These are phyloP conservation scores for Phaeoacremonium minimum DNA, from an alignment of 2,329 filamentous ascomycete species.

Conservation along the genomic window DNA sequence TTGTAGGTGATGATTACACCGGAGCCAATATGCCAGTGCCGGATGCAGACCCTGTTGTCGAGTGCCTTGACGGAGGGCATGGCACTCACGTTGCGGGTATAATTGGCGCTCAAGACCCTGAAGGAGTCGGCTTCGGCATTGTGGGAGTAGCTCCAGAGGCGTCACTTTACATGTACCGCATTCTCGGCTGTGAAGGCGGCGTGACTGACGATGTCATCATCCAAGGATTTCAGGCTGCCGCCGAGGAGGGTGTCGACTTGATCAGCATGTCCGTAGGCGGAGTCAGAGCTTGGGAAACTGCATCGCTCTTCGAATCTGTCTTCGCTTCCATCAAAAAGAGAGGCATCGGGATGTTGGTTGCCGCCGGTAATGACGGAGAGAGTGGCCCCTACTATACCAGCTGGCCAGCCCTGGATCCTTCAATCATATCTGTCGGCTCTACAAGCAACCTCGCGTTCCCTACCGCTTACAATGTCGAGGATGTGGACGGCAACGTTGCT, in stretches of 20 bases:
- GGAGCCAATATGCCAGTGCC: too few species aligned
- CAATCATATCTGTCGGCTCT: too few species aligned
- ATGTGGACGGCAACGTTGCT: too few species aligned
- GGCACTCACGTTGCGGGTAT: slow-evolving; percentile 11
- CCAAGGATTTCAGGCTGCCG: slow-evolving; percentile 16
- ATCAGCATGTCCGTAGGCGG: slow-evolving; percentile 19
- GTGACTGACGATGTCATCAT: slow-evolving; percentile 16
- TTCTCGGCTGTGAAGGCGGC: slow-evolving; percentile 2
- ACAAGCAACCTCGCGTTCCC: too few species aligned
- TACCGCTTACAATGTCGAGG: too few species aligned
- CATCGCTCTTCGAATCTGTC: slow-evolving; percentile 9
- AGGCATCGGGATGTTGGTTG: too few species aligned
- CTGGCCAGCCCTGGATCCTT: too few species aligned
- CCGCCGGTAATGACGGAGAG: too few species aligned
- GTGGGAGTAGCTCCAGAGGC: slow-evolving; percentile 6
- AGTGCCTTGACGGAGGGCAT: slow-evolving; percentile 6
- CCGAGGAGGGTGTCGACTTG: slow-evolving; percentile 20
- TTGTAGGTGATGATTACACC: too few species aligned
- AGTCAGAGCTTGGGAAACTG: slow-evolving; percentile 8
- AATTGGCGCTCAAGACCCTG: slow-evolving; percentile 4
- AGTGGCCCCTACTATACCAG: too few species aligned
- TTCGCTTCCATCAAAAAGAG: slow-evolving; percentile 6
- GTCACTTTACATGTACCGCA: slow-evolving; percentile 6
- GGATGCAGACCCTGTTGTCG: too few species aligned
- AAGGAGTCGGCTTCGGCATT: slow-evolving; percentile 2